Conservation (phyloP, 192 early-diverging fungal genomes). For the Bifiguratus adelaidae region DNA sequence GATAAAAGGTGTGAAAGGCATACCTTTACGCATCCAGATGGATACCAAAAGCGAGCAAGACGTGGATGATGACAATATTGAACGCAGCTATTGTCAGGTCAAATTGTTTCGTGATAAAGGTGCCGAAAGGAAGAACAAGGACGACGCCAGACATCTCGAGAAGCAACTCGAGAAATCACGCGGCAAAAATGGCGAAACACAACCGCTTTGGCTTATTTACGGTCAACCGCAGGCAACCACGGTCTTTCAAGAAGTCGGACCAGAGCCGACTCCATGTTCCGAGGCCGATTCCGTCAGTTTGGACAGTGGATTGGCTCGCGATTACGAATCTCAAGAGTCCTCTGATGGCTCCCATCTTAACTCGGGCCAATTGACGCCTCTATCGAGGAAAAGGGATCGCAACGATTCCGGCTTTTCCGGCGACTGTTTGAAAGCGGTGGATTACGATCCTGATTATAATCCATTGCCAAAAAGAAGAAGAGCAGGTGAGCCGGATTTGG, state of each 20-base stretch:
- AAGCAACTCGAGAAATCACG: conserved; percentile 51
- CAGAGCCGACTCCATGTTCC: not conserved
- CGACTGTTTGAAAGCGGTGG: conserved; percentile 26
- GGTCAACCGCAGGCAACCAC: conserved; percentile 13
- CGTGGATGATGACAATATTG: conserved; percentile 20
- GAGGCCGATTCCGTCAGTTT: not conserved
- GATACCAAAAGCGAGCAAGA: too few relatives aligned
- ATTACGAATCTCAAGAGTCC: not conserved
- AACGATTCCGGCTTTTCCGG: not conserved
- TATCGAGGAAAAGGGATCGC: not conserved
- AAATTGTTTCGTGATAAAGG: conserved; percentile 72
- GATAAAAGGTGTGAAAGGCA: conserved; percentile 76
- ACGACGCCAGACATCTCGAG: conserved; percentile 63
- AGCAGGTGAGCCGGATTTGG: conserved; percentile 15
- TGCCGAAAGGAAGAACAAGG: conserved; percentile 70
- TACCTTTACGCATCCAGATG: conserved; percentile 48
- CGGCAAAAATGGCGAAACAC: conserved; percentile 35
- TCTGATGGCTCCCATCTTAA: not conserved
- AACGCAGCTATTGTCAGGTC: conserved; percentile 48
- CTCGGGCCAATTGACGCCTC: not conserved
- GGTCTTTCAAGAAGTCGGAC: conserved; percentile 11
- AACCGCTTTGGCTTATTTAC: conserved; percentile 31
- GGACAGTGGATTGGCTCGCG: not conserved
- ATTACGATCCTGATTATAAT: conserved; percentile 54
- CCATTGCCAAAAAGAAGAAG: conserved; percentile 27